Evolutionary conservation across 2,329 filamentous ascomycete genomes (phyloP).

Genomic region (Aspergillus texensis): DNA sequence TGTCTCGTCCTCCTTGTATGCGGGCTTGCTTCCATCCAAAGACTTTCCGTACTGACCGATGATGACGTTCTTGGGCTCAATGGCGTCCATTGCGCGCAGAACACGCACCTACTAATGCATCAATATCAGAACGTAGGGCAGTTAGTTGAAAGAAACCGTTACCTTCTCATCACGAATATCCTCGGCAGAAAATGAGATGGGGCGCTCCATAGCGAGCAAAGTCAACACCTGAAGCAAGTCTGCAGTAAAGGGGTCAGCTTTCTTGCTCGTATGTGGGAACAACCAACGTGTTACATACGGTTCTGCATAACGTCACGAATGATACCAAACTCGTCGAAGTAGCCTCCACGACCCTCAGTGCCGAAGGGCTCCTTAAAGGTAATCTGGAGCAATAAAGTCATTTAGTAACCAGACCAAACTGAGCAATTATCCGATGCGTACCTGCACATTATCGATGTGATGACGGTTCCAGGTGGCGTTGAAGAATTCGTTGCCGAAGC

Average conservation of each 20-base stretch:
- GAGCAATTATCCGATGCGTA: constrained; percentile 30
- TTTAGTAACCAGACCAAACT: constrained; percentile 6
- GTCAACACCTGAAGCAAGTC: constrained; percentile 94
- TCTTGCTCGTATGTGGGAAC: neutral
- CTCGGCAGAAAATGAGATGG: constrained; percentile 96
- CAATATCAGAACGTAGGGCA: constrained; percentile 3
- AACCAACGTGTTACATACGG: constrained; percentile 53
- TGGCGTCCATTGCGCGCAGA: constrained; percentile 86
- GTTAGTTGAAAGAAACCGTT: neutral
- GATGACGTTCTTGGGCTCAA: constrained; percentile 99
- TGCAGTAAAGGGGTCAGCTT: constrained; percentile 33
- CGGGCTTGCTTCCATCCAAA: constrained; percentile 91
- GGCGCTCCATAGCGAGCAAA: constrained; percentile 94
- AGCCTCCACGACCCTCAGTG: constrained; percentile 94
- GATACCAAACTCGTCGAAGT: constrained; percentile 99
- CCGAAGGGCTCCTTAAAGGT: constrained; percentile 99
- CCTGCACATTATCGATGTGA: constrained; percentile 97
- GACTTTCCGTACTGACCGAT: constrained; percentile 98
- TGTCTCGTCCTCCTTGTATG: constrained; percentile 98
- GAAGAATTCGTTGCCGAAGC: constrained; percentile 98
- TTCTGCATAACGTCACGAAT: constrained; percentile 99
- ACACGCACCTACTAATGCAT: constrained; percentile 67
- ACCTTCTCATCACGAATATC: constrained; percentile 97
- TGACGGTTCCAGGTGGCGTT: constrained; percentile 98
- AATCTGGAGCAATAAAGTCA: constrained; percentile 56